These are phyloP conservation scores for Mycena venus DNA, from an alignment of 768 basidiomycete species.

Conservation along the genomic window DNA sequence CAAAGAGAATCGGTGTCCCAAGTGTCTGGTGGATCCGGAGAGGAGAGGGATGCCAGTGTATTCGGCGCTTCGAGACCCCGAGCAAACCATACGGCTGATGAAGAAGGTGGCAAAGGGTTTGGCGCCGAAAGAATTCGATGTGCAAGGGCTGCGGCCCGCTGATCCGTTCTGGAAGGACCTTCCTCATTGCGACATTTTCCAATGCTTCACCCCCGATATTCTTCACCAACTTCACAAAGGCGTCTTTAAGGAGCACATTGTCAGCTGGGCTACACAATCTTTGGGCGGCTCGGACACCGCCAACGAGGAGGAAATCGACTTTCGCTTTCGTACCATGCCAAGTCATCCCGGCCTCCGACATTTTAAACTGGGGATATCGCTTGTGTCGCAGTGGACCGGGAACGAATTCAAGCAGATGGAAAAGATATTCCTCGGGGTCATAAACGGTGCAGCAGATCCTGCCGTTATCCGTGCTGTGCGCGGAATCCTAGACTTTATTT, in stretches of 20 bases:
- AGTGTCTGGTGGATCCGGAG: conserved; percentile 32
- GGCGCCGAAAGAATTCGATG: conserved; percentile 29
- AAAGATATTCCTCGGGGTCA: conserved; percentile 41
- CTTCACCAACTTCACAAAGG: conserved; percentile 67
- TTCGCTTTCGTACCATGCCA: conserved; percentile 47
- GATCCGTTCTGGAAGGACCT: conserved; percentile 57
- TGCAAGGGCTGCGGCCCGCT: conserved; percentile 28
- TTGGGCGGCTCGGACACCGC: conserved; percentile 6
- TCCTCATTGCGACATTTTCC: conserved; percentile 57
- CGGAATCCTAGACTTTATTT: conserved; percentile 48
- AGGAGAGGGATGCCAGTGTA: conserved; percentile 2
- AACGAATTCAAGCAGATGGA: conserved; percentile 49
- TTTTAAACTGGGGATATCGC: conserved; percentile 51
- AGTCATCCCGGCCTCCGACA: conserved; percentile 44
- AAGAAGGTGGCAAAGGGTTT: conserved; percentile 29
- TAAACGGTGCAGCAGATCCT: conserved; percentile 36
- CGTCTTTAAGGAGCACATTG: conserved; percentile 59
- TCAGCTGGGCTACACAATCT: conserved; percentile 47
- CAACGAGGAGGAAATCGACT: conserved; percentile 52
- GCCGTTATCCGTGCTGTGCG: conserved; percentile 29
- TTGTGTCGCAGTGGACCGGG: conserved; percentile 51
- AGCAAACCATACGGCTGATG: conserved; percentile 27
- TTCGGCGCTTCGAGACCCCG: conserved; percentile 14
- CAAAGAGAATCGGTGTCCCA: conserved; percentile 30
- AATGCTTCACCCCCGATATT: conserved; percentile 55